Base-by-base conservation (phyloP, 768 basidiomycete genomes). In the Agrocybe pediades region DNA sequence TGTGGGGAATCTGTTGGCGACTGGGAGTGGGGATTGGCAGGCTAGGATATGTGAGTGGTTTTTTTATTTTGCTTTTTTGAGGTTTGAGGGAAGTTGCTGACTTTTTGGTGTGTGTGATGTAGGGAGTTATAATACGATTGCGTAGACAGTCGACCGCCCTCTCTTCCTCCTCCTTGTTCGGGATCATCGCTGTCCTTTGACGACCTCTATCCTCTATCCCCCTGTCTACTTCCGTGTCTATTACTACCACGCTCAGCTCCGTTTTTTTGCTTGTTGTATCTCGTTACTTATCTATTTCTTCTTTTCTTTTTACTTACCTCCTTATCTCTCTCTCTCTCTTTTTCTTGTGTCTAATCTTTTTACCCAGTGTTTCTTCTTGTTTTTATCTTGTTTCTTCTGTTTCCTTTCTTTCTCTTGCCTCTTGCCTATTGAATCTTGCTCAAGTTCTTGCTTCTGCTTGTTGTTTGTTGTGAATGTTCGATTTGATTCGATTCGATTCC, bases 21-120 rank as follows among this genome's bases (percentile, higher is more conserved):
- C 80, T 4, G 80, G 79, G 6, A 78, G 78, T 59, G 80, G 80
- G 16, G 80, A 82, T 60, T 74, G 70, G 61, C 71, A 72, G 29
- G 79, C 79, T 7, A 70, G 79, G 59, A 78, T 82, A 69, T 82
- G 80, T 82, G 48, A 44, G 79, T 73, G 40, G 2, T 23, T 23
- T n/a, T n/a, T 24, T 20, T 40, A 41, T 15, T 16, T 7, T 4
- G n/a, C n/a, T 27, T n/a, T 19, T 6, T 46, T 30, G 19, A 51
- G 25, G 25, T 17, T 17, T 20, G 11, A 33, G 29, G 11, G 24
- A n/a, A 9, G 17, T 27, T 29, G 24, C 43, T 56, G 45, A 29
- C 17, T 13, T 27, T 41, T 46, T 46, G 13, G 20, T 42, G 9
- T 25, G 24, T 23, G 17, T 26, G 39, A 46, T 49, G 0, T 33